Base-by-base conservation (phyloP, 2,329 filamentous ascomycete species). In the Didymella sp. region DNA sequence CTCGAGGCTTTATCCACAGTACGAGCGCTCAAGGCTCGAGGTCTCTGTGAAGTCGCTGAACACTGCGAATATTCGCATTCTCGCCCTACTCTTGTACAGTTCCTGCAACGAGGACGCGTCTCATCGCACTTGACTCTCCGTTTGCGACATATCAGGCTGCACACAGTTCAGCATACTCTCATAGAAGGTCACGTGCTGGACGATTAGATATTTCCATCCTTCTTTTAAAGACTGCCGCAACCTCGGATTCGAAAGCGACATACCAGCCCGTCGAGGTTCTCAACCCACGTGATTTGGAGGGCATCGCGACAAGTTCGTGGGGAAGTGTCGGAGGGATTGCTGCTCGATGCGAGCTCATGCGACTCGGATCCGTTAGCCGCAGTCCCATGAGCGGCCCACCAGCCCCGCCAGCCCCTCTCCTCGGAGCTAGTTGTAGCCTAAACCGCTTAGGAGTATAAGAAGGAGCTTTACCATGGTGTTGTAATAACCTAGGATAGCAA, bases 61-160 rank as follows among this genome's bases (percentile, higher is more conserved):
- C 53, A 62, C 19, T 56, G 58, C 65, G 60, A 47, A 61, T 80
- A 80, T 13, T 75, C 63, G 59, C 79, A 81, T 30, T 73, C 71
- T 40, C 78, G 73, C 27, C 73, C 70, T 21, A 75, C 76, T 60
- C 79, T 79, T 6, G 69, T 63, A 64, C 79, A 82, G 54, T 77
- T 77, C 17, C 72, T 74, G 61, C 79, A 81, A 21, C 69, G 63
- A 8, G 78, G 79, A 54, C 74, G 77, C 28, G 69, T 71, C 66
- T 82, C 80, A 56, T 82, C 80, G 64, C 81, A 83, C 67, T 83
- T 83, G 64, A 82, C 80, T 58, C 81, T 78, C 42, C 81, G 72
- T 56, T 76, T 75, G 28, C 79, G 78, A 61, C 80, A 81, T n/a
- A 77, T 78, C 51, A 78, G 64, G 61, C 77, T 79, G 48, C 21